Conservation (phyloP, 164 flowering plant species). For the Houttuynia cordata region DNA sequence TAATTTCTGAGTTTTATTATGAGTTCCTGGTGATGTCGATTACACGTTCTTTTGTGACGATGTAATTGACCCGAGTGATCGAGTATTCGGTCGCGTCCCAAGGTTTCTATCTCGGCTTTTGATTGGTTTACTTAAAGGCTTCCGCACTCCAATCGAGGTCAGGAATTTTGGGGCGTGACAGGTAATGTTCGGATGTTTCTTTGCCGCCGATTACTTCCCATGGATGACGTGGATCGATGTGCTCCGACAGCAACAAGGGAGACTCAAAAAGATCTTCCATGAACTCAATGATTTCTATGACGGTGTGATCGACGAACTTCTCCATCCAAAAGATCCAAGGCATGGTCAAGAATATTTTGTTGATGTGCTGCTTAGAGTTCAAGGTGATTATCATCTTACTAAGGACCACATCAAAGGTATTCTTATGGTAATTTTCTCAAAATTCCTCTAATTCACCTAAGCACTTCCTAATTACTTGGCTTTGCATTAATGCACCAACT, state of each 20-base stretch:
- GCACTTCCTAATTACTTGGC: no score
- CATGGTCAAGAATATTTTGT: neutral
- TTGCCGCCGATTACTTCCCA: neutral
- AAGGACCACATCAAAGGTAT: neutral
- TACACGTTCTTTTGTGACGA: no score
- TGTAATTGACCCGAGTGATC: no score
- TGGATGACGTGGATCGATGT: neutral
- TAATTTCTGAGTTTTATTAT: no score
- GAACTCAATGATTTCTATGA: neutral
- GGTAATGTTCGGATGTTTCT: neutral
- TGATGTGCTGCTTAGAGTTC: neutral
- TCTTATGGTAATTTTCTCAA: neutral
- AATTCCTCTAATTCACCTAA: neutral
- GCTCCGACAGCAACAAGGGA: neutral
- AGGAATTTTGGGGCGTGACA: no score
- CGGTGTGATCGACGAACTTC: neutral
- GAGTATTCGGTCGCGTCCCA: no score
- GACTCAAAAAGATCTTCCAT: neutral
- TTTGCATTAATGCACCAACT: no score
- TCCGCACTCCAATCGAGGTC: no score
- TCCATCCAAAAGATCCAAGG: neutral
- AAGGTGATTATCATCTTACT: neutral
- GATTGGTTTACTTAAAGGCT: no score
- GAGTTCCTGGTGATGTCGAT: no score
- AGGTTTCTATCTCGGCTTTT: no score